phyloP scores from a whole-genome alignment of 2,329 filamentous ascomycete species.

The Neoscytalidium dimidiatum region DNA sequence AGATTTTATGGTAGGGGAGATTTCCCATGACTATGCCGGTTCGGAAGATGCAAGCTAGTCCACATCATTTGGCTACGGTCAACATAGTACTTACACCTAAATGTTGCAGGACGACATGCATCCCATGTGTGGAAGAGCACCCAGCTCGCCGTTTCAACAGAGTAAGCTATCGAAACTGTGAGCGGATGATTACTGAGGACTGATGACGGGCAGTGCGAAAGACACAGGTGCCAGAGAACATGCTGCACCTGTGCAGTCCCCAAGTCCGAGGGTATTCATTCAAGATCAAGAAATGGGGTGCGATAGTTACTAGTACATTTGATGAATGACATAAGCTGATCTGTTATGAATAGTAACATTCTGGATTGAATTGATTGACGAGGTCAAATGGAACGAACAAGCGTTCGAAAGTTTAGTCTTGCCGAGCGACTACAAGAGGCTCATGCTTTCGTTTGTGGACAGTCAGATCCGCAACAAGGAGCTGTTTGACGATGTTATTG shows the following conservation, averaged over 20 bases:
- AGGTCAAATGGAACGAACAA: conserved; percentile 32
- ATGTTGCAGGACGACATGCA: no score
- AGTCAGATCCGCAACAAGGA: conserved; percentile 25
- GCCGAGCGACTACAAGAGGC: conserved; percentile 29
- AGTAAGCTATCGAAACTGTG: no score
- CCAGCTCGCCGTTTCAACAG: no score
- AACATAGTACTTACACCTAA: no score
- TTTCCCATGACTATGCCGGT: no score
- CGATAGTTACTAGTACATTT: conserved; percentile 8
- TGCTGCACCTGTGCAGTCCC: conserved; percentile 29
- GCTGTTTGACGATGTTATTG: conserved; percentile 33
- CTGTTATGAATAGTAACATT: background rate
- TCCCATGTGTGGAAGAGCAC: no score
- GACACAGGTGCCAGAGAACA: conserved; percentile 22
- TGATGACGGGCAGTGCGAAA: background rate
- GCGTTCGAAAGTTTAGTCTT: conserved; percentile 34
- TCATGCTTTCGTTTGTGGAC: conserved; percentile 31
- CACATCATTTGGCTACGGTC: no score
- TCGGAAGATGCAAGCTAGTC: no score
- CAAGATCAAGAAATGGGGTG: conserved; percentile 36
- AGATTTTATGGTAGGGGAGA: no score
- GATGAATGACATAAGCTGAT: background rate
- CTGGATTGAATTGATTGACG: conserved; percentile 27
- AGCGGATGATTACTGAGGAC: no score
- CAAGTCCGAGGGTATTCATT: conserved; percentile 34